Conservation (phyloP, 2,329 filamentous ascomycete species). For the Penicillium sp. region DNA sequence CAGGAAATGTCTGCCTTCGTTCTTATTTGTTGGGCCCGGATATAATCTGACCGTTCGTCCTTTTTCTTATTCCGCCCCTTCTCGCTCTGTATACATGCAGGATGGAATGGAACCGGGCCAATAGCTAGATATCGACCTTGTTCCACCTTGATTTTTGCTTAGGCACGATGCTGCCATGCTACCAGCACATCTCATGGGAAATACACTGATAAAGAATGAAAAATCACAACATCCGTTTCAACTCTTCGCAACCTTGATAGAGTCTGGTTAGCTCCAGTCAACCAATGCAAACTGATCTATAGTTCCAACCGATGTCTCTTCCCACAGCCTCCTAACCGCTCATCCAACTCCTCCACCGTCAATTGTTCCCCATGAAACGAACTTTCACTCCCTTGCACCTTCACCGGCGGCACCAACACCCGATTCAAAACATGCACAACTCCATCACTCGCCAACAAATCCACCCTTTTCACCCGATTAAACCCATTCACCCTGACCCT, state of each 20-base stretch:
- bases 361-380: conserved; percentile 5
- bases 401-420: conserved; percentile 70
- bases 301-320: conserved; percentile 5
- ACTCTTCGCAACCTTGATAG: too few species aligned
- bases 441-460: conserved; percentile 70
- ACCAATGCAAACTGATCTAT: too few species aligned
- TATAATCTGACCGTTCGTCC: too few species aligned
- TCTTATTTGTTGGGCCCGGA: too few species aligned
- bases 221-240: too few species aligned
- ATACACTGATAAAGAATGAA: conserved; percentile 21
- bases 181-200: conserved; percentile 12
- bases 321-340: conserved; percentile 16
- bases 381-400: conserved; percentile 17
- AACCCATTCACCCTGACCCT: conserved; percentile 71
- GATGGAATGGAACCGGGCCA: too few species aligned
- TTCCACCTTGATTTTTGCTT: conserved; percentile 3
- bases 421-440: conserved; percentile 71
- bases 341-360: conserved; percentile 20
- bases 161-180: conserved; percentile 2
- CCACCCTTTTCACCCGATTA: conserved; percentile 58
- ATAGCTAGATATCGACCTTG: too few species aligned
- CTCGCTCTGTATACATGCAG: too few species aligned
- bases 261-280: too few species aligned
- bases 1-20: background rate
- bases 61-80: too few species aligned